Evolutionary conservation across 1,284 basidiomycete species (phyloP), one percentile per base, ranked within the genome.

Genomic region (Pisolithus thermaeus): DNA sequence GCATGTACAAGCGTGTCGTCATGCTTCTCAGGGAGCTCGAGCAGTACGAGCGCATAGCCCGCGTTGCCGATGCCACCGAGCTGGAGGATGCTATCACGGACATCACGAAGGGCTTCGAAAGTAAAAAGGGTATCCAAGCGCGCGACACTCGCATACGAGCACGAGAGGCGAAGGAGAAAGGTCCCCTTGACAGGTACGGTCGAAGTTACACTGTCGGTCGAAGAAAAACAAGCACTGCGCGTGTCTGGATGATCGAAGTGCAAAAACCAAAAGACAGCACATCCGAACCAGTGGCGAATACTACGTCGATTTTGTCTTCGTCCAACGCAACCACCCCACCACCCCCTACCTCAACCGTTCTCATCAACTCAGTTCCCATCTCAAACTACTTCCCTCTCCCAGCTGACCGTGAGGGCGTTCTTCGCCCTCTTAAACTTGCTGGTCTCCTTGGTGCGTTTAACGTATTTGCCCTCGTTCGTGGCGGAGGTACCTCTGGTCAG

Each of bases 161-260:
- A 32, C 51, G 57, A 45, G 56, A 60, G 11, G 61, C 56, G 62
- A 46, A 54, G 32, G 59, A 64, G 56, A 84, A 83, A 61, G 73
- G 73, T 3, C 77, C 81, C 39, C 70, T 90, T 51, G 93, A 96
- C 65, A 73, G 77, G 47, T 77, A 78, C 49, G 92, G 92, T 16
- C 76, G 93, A 50, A 84, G 84, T n/a, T 91, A 91, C 65, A 88
- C 88, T 0, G 65, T 87, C 39, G 93, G 94, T 25, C 80, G 83
- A 69, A 80, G 92, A 60, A 97, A 97, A 71, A 90, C 90, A 52
- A 89, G 87, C 60, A 75, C 84, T 2, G 92, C 93, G 22, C 79
- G 92, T 45, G 93, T 95, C 2, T 99, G 96, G 95, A 85, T 97
- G 71, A 88, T 97, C 50, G 86, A 87, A n/a, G 77, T 83, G 12